A percentile compares a stretch with the other conserved stretches of the same genome.
These are phyloP conservation scores for Pelargonium cotyledonis DNA, from an alignment of 441 rosid genomes.

Conservation along the genomic window DNA sequence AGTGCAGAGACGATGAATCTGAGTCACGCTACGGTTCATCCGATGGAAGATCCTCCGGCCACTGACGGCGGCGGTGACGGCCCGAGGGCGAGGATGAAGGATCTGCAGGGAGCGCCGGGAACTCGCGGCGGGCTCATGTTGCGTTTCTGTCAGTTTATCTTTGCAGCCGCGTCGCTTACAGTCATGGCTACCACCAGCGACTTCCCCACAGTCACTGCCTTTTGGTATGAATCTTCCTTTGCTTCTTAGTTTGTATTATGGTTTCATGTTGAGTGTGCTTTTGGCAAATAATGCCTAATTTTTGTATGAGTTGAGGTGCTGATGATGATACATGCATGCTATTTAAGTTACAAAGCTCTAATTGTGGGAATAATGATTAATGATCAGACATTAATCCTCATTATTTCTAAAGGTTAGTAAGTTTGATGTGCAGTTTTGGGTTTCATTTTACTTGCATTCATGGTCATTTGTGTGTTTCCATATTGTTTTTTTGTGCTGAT, in stretches of 20 bases:
- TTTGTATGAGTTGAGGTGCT: too few relatives aligned
- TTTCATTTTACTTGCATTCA: too few relatives aligned
- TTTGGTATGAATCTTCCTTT: constrained; percentile 34
- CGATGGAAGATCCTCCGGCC: not conserved
- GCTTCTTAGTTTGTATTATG: not conserved
- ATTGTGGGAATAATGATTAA: not conserved
- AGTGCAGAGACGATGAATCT: not conserved
- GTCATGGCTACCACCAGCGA: constrained; percentile 66
- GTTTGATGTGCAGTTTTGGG: not conserved
- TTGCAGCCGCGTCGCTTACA: constrained; percentile 47
- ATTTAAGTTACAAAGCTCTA: not conserved
- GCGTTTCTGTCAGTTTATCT: constrained; percentile 55
- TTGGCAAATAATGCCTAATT: not conserved
- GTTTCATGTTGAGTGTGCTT: not conserved
- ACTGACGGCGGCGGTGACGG: not conserved
- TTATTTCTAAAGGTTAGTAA: not conserved
- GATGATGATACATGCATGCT: not conserved
- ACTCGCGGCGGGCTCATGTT: constrained; percentile 51
- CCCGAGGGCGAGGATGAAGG: not conserved
- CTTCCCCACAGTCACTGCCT: constrained; percentile 74
- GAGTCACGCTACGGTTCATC: constrained; percentile 1
- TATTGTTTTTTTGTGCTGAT: not conserved
- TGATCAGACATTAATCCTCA: too few relatives aligned
- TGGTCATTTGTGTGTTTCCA: too few relatives aligned
- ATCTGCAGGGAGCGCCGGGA: constrained; percentile 30